Percentiles rank a stretch among this genome's conserved stretches.
Conservation (phyloP, 2,329 filamentous ascomycete genomes). For the Pseudogymnoascus sp. region DNA sequence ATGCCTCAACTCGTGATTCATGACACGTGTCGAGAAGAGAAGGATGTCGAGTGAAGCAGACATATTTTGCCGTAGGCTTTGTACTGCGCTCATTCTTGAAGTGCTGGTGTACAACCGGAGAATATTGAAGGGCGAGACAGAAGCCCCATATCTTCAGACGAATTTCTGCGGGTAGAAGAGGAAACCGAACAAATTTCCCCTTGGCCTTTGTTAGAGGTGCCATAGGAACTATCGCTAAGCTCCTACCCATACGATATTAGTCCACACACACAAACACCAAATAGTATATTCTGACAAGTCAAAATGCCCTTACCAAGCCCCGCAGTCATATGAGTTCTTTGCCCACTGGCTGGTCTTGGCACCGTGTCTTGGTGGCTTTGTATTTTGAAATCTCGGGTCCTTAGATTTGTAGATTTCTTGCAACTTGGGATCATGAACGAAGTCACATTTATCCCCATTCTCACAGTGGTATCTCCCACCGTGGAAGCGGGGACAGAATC, state of each 20-base stretch:
- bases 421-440: background rate
- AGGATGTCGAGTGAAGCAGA: slow-evolving; percentile 6
- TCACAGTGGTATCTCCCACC: slow-evolving; percentile 2
- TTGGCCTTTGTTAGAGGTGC: background rate
- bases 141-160: slow-evolving; percentile 11
- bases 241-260: slow-evolving; percentile 5
- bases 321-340: slow-evolving; percentile 7
- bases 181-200: slow-evolving; percentile 8
- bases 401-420: background rate
- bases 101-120: slow-evolving; percentile 24
- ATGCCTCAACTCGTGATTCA: background rate
- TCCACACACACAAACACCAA: background rate
- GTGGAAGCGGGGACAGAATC: background rate
- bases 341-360: slow-evolving; percentile 6
- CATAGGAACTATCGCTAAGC: background rate
- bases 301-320: slow-evolving; percentile 4
- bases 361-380: background rate
- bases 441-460: background rate
- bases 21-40: background rate
- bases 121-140: slow-evolving; percentile 18
- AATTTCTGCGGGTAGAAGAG: slow-evolving; percentile 10
- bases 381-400: background rate
- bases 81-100: slow-evolving; percentile 26
- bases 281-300: background rate
- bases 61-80: slow-evolving; percentile 12